Evolutionary conservation across 306 rosid species (phyloP), one percentile per base, ranked within the genome.

Genomic region (Hippophae gyantsensis): DNA sequence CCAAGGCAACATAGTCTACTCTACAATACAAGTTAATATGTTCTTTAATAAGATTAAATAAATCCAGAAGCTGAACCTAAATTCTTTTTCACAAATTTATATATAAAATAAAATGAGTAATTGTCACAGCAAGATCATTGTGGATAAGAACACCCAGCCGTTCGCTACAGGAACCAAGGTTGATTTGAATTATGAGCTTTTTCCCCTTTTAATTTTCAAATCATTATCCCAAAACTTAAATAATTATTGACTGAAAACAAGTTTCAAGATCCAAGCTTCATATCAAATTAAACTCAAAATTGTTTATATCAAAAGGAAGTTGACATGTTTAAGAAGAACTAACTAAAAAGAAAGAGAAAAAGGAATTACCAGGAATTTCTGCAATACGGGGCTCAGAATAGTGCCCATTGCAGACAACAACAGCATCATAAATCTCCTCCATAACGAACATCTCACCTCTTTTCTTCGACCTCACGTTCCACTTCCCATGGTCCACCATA

Each of bases 361-460:
- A 27, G 27, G 10, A 49, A n/a, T 12, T 52, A 78, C 82, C 85
- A 46, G 79, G 74, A 50, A 80, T 66, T 10, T 73, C 63, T 4
- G 80, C 75, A 5, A 70, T 32, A 9, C 78, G 72, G 42, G 85
- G 85, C 63, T 76, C 54, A 2, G 75, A 13, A 56, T 43, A 69
- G 47, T 76, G 76, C 0, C 85, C 85, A 51, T 70, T 71, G 41
- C 79, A 70, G n/a, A 78, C 74, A 40, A 78, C 83, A 32, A 78
- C 69, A 12, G 83, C 83, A 63, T 78, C 83, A 54, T 42, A 78
- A 58, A 70, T 27, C 5, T 71, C 70, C 42, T 74, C 79, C 13
- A 43, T 14, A 7, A 58, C 61, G 2, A 47, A 54, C 40, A 41
- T 57, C n/a, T 32, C 71, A 25, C 74, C 77, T 40, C 65, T 44